Evolutionary conservation across 1,284 basidiomycete genomes (phyloP).

Genomic region (Meira nashicola): DNA sequence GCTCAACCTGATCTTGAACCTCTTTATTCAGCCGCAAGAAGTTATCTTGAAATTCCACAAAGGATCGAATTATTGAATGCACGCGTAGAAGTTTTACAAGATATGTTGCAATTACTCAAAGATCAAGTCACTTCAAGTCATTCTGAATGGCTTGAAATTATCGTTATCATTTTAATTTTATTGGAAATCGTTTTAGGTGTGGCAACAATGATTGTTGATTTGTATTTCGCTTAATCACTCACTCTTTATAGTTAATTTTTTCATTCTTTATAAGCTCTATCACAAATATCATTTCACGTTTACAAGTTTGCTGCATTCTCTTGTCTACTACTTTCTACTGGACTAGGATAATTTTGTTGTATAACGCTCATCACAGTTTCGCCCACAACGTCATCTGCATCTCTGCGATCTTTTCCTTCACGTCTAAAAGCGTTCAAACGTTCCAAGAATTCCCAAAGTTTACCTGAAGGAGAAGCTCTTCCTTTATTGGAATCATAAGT

Average conservation of each 20-base stretch:
- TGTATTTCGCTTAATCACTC: conserved; percentile 39
- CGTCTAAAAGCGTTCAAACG: conserved; percentile 48
- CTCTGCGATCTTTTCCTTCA: conserved; percentile 48
- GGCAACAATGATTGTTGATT: conserved; percentile 49
- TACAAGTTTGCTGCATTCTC: not conserved
- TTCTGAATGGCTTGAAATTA: conserved; percentile 87
- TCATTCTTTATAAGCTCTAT: not conserved
- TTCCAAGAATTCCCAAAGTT: conserved; percentile 47
- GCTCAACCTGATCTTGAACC: conserved; percentile 76
- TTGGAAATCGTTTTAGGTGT: conserved; percentile 65
- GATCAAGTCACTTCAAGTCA: conserved; percentile 88
- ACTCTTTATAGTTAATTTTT: not conserved
- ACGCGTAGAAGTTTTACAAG: conserved; percentile 86
- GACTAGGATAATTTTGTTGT: conserved; percentile 1
- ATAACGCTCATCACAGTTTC: conserved; percentile 5
- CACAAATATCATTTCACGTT: conserved; percentile 1
- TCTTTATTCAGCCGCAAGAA: conserved; percentile 76
- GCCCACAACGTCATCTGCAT: conserved; percentile 8
- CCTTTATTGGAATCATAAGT: conserved; percentile 5
- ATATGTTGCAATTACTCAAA: conserved; percentile 92
- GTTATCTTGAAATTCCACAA: conserved; percentile 90
- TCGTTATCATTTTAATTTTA: conserved; percentile 86
- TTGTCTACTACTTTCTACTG: not conserved
- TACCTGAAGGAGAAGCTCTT: conserved; percentile 20
- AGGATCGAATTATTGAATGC: conserved; percentile 88